Conservation (phyloP, 495 filamentous ascomycete genomes). For the Clavariopsis aquatica region DNA sequence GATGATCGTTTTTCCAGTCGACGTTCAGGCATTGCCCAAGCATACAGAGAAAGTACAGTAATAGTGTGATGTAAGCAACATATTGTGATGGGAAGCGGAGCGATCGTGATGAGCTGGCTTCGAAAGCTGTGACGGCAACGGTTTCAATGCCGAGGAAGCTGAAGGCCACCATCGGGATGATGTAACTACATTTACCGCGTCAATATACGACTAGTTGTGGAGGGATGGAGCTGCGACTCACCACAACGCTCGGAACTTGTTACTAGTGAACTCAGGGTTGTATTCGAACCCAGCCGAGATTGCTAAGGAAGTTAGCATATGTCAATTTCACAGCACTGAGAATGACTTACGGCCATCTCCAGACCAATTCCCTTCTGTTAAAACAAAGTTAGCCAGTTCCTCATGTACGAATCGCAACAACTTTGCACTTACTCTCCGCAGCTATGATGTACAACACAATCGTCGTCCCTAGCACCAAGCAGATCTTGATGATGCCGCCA, state of each 20-base stretch:
- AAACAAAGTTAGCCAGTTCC: background rate
- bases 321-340: background rate
- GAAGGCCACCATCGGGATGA: constrained; percentile 51
- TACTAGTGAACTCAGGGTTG: constrained; percentile 40
- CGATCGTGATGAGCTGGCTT: constrained; percentile 42
- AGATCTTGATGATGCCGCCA: constrained; percentile 47
- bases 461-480: constrained; percentile 41
- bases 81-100: constrained; percentile 41
- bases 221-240: background rate
- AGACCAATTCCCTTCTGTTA: background rate
- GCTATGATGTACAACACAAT: constrained; percentile 46
- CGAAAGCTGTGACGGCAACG: constrained; percentile 51
- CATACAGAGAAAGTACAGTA: constrained; percentile 39
- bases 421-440: constrained; percentile 39
- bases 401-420: background rate
- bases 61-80: constrained; percentile 40
- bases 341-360: background rate
- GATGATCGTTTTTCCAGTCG: constrained; percentile 42
- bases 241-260: constrained; percentile 43
- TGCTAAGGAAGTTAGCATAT: constrained; percentile 23
- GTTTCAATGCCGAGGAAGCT: constrained; percentile 53
- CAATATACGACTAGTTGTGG: constrained; percentile 25
- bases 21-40: constrained; percentile 49
- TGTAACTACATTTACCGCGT: constrained; percentile 36
- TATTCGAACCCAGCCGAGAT: constrained; percentile 40